Percentiles rank a stretch among this genome's conserved stretches.
Conservation (phyloP, 2,329 filamentous ascomycete genomes). For the Chaetomium strumarium region DNA sequence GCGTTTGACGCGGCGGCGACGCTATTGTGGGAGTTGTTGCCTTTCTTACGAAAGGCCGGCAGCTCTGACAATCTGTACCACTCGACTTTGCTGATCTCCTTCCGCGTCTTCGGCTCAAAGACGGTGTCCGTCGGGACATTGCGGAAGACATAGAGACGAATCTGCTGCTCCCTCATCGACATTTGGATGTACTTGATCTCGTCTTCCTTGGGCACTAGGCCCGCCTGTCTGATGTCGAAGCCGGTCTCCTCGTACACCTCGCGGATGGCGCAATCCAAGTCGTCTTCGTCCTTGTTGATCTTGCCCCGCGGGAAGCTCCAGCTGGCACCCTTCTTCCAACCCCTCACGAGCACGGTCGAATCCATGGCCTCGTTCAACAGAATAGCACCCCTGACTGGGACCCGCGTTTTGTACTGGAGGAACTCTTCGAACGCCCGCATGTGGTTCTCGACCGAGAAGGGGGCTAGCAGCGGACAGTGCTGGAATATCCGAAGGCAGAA, state of each 20-base stretch:
- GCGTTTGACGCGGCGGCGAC: constrained; percentile 55
- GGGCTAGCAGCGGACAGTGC: constrained; percentile 82
- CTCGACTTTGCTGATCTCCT: constrained; percentile 94
- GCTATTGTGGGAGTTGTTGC: constrained; percentile 48
- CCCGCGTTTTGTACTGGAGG: constrained; percentile 85
- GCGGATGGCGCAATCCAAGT: constrained; percentile 86
- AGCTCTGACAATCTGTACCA: constrained; percentile 92
- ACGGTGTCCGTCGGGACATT: constrained; percentile 79
- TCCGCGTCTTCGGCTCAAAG: constrained; percentile 86
- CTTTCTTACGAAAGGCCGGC: constrained; percentile 72
- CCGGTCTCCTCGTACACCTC: constrained; percentile 97
- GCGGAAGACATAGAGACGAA: constrained; percentile 87
- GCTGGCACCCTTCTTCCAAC: constrained; percentile 93
- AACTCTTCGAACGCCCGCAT: constrained; percentile 86
- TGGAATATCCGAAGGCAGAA: constrained; percentile 91
- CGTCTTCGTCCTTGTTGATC: constrained; percentile 95
- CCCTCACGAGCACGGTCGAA: constrained; percentile 85
- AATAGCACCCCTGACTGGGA: constrained; percentile 91
- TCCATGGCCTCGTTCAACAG: constrained; percentile 94
- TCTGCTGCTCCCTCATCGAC: constrained; percentile 85
- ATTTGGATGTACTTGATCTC: constrained; percentile 81
- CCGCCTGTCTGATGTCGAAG: constrained; percentile 70
- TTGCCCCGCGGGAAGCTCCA: constrained; percentile 98
- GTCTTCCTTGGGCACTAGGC: constrained; percentile 65
- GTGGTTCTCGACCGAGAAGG: constrained; percentile 72